Percentiles rank a stretch among this genome's conserved stretches.
phyloP scores from a whole-genome alignment of 1,284 basidiomycete species.

The Polyporus tsugae region DNA sequence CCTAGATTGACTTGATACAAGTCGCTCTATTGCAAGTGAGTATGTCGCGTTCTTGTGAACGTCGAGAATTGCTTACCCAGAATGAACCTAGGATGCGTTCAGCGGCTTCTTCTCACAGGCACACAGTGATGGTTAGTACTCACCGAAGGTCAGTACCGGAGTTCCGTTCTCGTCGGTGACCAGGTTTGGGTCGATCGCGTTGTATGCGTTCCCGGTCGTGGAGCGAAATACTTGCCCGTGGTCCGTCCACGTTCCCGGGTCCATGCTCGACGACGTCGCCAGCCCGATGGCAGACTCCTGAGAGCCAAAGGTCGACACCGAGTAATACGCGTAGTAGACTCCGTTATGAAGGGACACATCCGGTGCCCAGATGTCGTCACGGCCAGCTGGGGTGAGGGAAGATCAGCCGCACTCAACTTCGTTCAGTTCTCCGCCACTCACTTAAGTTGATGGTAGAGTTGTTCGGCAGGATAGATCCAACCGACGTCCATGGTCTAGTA shows the following conservation, averaged over 20 bases:
- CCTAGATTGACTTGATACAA: conserved; percentile 29
- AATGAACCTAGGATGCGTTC: conserved; percentile 24
- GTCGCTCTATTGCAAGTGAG: conserved; percentile 18
- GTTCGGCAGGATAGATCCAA: conserved; percentile 30
- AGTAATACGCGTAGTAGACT: conserved; percentile 43
- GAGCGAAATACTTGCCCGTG: conserved; percentile 44
- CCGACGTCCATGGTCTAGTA: conserved; percentile 32
- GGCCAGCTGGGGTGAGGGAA: conserved; percentile 21
- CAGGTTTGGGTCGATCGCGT: conserved; percentile 38
- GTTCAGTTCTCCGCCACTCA: background rate
- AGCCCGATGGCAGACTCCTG: conserved; percentile 47
- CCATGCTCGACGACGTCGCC: conserved; percentile 44
- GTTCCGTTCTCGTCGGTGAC: conserved; percentile 25
- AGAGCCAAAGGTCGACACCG: conserved; percentile 44
- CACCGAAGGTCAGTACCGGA: conserved; percentile 27
- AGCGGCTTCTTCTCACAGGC: background rate
- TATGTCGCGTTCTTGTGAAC: background rate
- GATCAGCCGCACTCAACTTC: background rate
- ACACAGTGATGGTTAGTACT: background rate
- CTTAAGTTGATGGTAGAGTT: conserved; percentile 31
- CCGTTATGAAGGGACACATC: conserved; percentile 34
- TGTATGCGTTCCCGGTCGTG: conserved; percentile 40
- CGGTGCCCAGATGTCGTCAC: conserved; percentile 36
- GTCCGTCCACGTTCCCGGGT: conserved; percentile 47
- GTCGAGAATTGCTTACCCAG: conserved; percentile 22